These are phyloP conservation scores for Candida smagusa DNA, from an alignment of 1,139 yeast species.

Conservation along the genomic window DNA sequence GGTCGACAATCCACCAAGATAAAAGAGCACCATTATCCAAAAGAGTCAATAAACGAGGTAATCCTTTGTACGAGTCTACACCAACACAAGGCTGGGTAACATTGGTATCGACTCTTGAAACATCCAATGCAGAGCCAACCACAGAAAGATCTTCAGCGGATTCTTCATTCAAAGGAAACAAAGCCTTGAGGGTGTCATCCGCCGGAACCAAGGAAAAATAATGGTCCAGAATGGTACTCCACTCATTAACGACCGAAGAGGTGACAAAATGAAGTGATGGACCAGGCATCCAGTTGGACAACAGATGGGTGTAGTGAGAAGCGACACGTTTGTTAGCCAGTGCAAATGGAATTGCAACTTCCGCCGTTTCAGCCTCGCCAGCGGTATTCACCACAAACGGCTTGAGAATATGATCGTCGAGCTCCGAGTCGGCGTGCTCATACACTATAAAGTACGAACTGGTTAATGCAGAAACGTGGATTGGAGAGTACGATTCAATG, in stretches of 20 bases:
- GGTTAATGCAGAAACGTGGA: constrained; percentile 7
- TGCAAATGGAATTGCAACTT: constrained; percentile 61
- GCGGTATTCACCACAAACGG: constrained; percentile 13
- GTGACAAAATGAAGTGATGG: constrained; percentile 41
- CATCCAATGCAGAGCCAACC: constrained; percentile 64
- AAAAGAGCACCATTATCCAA: constrained; percentile 61
- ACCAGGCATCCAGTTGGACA: constrained; percentile 43
- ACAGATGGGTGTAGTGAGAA: constrained; percentile 40
- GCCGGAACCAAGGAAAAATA: constrained; percentile 29
- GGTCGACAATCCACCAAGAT: constrained; percentile 64
- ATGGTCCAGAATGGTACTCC: constrained; percentile 27
- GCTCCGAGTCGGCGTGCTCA: constrained; percentile 17
- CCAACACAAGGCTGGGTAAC: constrained; percentile 56
- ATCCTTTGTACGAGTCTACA: constrained; percentile 48
- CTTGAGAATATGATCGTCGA: constrained; percentile 20
- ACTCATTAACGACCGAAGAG: constrained; percentile 53
- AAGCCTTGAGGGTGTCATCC: constrained; percentile 70
- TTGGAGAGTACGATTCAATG: constrained; percentile 4
- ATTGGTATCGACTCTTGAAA: constrained; percentile 33
- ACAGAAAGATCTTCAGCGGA: constrained; percentile 68
- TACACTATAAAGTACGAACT: constrained; percentile 21
- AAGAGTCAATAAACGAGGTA: constrained; percentile 63
- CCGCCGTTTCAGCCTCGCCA: constrained; percentile 20
- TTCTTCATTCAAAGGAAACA: constrained; percentile 64
- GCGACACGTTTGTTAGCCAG: constrained; percentile 44